phyloP scores from a whole-genome alignment of 2,329 filamentous ascomycete genomes.

The Fusarium subtropicale region DNA sequence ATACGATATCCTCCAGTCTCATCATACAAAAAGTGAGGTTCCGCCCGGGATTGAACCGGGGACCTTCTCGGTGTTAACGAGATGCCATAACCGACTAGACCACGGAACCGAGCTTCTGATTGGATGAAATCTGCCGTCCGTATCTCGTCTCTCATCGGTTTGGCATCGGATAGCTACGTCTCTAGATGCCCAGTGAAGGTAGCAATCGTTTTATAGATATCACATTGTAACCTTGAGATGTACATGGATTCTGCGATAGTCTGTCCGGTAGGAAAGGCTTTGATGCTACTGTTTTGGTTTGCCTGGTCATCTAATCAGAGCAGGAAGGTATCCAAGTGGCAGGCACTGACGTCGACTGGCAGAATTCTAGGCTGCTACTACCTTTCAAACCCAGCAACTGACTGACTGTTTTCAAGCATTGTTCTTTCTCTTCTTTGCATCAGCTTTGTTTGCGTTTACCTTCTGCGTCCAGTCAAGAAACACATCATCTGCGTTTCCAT shows the following conservation, averaged over 20 bases:
- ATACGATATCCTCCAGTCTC: neutral
- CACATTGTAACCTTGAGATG: neutral
- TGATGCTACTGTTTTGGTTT: neutral
- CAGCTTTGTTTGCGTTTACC: neutral
- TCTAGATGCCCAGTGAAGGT: neutral
- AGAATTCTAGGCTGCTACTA: neutral
- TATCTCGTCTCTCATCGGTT: no score
- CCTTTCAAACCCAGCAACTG: neutral
- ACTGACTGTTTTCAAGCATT: neutral
- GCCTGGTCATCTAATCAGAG: neutral
- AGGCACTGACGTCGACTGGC: neutral
- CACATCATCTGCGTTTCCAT: neutral
- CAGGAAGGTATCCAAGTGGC: neutral
- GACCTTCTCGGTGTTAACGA: neutral
- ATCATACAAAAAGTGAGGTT: neutral
- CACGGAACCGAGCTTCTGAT: slow-evolving; percentile 17
- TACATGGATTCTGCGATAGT: neutral
- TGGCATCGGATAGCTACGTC: fast-evolving
- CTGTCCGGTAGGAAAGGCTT: neutral
- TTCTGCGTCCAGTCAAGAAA: neutral
- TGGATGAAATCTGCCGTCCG: fast-evolving
- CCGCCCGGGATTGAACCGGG: neutral
- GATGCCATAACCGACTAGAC: slow-evolving; percentile 3
- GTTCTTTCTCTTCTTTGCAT: neutral
- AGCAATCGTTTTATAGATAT: neutral